phyloP scores from a whole-genome alignment of 352 stramenopile species.

The Pythium phragmitis region DNA sequence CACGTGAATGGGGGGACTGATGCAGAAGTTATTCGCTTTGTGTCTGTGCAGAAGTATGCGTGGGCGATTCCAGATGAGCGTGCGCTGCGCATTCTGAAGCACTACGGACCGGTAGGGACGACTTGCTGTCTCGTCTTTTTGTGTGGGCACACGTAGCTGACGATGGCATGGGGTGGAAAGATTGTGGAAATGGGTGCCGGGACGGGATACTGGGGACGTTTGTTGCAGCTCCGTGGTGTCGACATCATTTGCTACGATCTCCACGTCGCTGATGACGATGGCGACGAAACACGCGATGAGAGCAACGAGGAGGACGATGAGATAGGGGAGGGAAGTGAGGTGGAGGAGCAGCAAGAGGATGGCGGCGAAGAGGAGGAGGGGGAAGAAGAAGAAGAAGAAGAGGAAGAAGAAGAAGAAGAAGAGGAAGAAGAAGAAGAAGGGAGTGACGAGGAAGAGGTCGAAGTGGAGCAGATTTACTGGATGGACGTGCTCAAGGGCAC shows the following conservation, averaged over 20 bases:
- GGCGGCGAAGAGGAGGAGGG: slow-evolving; percentile 31
- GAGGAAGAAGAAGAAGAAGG: slow-evolving; percentile 17
- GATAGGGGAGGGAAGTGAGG: slow-evolving; percentile 27
- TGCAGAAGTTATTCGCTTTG: neutral
- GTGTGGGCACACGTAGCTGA: neutral
- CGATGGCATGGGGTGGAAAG: neutral
- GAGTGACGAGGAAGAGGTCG: slow-evolving; percentile 63
- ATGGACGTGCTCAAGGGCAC: slow-evolving; percentile 78
- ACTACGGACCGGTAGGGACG: slow-evolving; percentile 75
- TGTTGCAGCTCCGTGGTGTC: slow-evolving; percentile 79
- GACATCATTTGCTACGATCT: slow-evolving; percentile 89
- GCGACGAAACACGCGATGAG: slow-evolving; percentile 27
- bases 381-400: neutral
- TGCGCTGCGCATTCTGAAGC: slow-evolving; percentile 88
- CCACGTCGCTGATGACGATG: slow-evolving; percentile 53
- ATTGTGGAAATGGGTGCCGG: slow-evolving; percentile 92
- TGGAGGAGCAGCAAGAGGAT: slow-evolving; percentile 27
- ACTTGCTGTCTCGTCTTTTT: neutral
- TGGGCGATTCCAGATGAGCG: slow-evolving; percentile 92
- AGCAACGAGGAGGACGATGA: slow-evolving; percentile 30
- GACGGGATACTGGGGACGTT: slow-evolving; percentile 85
- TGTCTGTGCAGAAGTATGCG: slow-evolving; percentile 72
- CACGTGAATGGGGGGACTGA: neutral
- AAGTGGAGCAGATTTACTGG: slow-evolving; percentile 85
- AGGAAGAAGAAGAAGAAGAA: slow-evolving; percentile 48